Percentiles rank a stretch among this genome's conserved stretches.
Evolutionary conservation across 139 green algal genomes (phyloP).

Genomic region (Chlamydomonas asymmetrica): DNA sequence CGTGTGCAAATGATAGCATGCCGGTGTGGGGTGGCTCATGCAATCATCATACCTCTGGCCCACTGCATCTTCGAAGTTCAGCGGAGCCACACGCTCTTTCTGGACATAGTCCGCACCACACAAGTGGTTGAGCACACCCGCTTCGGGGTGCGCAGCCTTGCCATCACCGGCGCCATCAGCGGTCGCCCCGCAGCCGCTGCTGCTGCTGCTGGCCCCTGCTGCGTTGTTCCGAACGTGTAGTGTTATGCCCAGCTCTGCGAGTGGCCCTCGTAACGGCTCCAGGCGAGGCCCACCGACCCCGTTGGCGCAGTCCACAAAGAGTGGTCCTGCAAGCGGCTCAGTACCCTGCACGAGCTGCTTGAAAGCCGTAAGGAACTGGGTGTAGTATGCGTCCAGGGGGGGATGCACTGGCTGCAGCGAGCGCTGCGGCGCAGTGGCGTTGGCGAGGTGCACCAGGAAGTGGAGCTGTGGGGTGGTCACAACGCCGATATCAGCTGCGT

Average conservation of each 20-base stretch:
- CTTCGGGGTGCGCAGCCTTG: too few relatives aligned
- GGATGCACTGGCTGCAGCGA: background rate
- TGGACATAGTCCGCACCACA: conserved; percentile 96
- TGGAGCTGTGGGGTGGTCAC: conserved; percentile 97
- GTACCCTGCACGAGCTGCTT: background rate
- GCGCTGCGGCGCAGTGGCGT: conserved; percentile 28
- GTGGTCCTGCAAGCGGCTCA: background rate
- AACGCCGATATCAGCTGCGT: conserved; percentile 54
- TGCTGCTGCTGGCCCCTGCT: conserved; percentile 9
- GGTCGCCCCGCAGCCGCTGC: too few relatives aligned
- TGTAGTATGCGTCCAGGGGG: conserved; percentile 60
- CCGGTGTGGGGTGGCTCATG: too few relatives aligned
- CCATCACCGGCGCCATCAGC: too few relatives aligned
- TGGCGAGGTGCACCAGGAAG: conserved; percentile 57
- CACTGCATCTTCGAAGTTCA: conserved; percentile 40
- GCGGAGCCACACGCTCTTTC: conserved; percentile 77
- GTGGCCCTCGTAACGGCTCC: conserved; percentile 33
- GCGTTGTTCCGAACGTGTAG: conserved; percentile 63
- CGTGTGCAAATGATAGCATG: too few relatives aligned
- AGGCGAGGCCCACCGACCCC: conserved; percentile 87
- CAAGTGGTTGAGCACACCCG: conserved; percentile 74
- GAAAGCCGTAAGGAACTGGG: conserved; percentile 57
- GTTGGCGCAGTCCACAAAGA: conserved; percentile 93
- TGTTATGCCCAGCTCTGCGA: conserved; percentile 43
- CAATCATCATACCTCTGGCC: too few relatives aligned